Conservation (phyloP, 805 yeast species). For the Yarrowia keelungensis region DNA sequence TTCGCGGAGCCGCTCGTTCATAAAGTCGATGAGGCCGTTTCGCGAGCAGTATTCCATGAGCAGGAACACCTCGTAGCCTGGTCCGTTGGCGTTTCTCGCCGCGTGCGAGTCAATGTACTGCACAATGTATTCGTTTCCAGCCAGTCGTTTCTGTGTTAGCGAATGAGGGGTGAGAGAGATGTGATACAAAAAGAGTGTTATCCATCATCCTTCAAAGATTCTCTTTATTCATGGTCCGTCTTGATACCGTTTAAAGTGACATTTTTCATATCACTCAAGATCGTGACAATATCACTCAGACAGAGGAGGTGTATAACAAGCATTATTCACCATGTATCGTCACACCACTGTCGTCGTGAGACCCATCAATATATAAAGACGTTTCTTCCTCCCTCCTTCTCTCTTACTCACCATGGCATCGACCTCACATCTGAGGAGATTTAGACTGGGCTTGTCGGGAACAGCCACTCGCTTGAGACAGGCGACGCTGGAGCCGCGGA, state of each 20-base stretch:
- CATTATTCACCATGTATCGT: no score
- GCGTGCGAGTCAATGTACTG: slow-evolving; percentile 96
- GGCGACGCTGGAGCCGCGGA: slow-evolving; percentile 62
- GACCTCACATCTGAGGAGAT: slow-evolving; percentile 88
- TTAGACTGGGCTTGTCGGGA: slow-evolving; percentile 85
- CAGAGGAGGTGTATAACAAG: no score
- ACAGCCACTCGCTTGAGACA: slow-evolving; percentile 95
- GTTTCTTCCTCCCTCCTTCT: background rate
- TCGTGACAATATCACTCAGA: no score
- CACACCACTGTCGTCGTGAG: no score
- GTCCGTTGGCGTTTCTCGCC: slow-evolving; percentile 60
- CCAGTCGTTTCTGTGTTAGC: slow-evolving; percentile 60
- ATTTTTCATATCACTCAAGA: no score
- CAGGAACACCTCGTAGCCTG: slow-evolving; percentile 82
- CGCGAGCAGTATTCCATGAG: slow-evolving; percentile 94
- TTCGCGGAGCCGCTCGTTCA: slow-evolving; percentile 83
- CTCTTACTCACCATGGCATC: slow-evolving; percentile 73
- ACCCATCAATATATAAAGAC: no score
- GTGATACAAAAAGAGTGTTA: no score
- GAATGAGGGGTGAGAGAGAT: background rate
- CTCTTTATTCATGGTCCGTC: no score
- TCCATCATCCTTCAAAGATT: no score
- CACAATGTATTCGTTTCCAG: slow-evolving; percentile 81
- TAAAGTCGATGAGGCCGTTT: slow-evolving; percentile 80
- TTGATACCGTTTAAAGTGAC: no score